A percentile compares a stretch with the other conserved stretches of the same genome.
Evolutionary conservation across 2,329 filamentous ascomycete genomes (phyloP).

Genomic region (Rhexocercosporidium sp.): DNA sequence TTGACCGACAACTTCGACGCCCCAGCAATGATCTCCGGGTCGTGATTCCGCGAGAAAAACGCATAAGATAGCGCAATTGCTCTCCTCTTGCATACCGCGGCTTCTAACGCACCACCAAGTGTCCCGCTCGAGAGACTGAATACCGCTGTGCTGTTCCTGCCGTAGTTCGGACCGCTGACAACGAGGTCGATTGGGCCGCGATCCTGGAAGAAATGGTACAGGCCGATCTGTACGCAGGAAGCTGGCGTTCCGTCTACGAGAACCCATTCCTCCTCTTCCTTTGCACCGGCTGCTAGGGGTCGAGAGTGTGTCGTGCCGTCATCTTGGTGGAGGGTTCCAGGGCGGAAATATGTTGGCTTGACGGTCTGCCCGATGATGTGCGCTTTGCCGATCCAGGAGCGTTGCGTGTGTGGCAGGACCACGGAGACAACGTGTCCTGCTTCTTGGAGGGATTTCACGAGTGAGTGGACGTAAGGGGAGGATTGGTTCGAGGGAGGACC

Average conservation of each 20-base stretch:
- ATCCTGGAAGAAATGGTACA: slow-evolving; percentile 79
- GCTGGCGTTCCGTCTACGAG: slow-evolving; percentile 82
- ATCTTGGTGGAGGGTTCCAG: slow-evolving; percentile 62
- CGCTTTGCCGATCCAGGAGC: slow-evolving; percentile 98
- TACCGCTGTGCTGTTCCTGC: slow-evolving; percentile 79
- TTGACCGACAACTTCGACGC: slow-evolving; percentile 76
- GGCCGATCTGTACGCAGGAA: slow-evolving; percentile 80
- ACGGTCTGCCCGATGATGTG: slow-evolving; percentile 92
- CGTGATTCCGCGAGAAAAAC: slow-evolving; percentile 82
- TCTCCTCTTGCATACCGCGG: slow-evolving; percentile 70
- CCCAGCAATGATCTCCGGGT: slow-evolving; percentile 78
- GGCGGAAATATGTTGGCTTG: slow-evolving; percentile 83
- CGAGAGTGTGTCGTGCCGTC: slow-evolving; percentile 69
- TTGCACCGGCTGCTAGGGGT: slow-evolving; percentile 55
- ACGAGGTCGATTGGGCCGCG: slow-evolving; percentile 76
- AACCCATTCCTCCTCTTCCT: slow-evolving; percentile 76
- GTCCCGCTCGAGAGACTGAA: slow-evolving; percentile 81
- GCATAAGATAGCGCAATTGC: slow-evolving; percentile 88
- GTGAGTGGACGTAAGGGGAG: slow-evolving; percentile 79
- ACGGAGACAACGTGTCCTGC: slow-evolving; percentile 90
- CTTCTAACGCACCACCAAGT: slow-evolving; percentile 77
- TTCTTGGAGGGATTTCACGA: slow-evolving; percentile 71
- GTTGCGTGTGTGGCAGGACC: slow-evolving; percentile 86
- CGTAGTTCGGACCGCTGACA: slow-evolving; percentile 82
- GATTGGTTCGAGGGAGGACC: slow-evolving; percentile 79